Evolutionary conservation across 768 basidiomycete genomes (phyloP).

Genomic region (Leccinum incarnatum): DNA sequence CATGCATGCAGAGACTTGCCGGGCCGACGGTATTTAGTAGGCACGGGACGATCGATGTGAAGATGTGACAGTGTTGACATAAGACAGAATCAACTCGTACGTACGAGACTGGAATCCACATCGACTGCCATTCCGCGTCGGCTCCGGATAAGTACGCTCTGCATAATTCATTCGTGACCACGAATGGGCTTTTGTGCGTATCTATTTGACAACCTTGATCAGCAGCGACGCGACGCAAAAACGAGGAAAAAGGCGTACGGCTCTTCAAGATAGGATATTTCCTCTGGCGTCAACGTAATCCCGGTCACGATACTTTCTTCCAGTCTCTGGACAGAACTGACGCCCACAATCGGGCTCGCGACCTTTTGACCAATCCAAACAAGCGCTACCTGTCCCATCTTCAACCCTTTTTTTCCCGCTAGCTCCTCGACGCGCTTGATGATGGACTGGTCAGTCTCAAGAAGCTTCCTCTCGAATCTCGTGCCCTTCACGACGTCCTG

Average conservation of each 20-base stretch:
- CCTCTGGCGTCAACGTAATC: conserved; percentile 28
- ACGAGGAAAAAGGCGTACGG: conserved; percentile 17
- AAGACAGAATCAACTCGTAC: too few relatives aligned
- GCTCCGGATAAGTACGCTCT: too few relatives aligned
- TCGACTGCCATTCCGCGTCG: too few relatives aligned
- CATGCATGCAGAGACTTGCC: too few relatives aligned
- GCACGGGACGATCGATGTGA: too few relatives aligned
- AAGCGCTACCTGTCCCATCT: conserved; percentile 46
- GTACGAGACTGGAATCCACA: too few relatives aligned
- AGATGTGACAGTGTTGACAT: too few relatives aligned
- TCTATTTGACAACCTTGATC: background rate
- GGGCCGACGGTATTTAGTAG: too few relatives aligned
- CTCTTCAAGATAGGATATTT: conserved; percentile 31
- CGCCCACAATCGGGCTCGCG: conserved; percentile 44
- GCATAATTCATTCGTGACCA: conserved; percentile 9
- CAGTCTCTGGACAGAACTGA: conserved; percentile 32
- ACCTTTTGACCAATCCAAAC: conserved; percentile 43
- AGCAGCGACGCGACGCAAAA: background rate
- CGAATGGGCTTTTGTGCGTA: conserved; percentile 20
- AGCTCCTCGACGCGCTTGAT: conserved; percentile 41
- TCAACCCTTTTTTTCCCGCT: conserved; percentile 37
- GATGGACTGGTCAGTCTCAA: conserved; percentile 33
- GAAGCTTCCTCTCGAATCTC: conserved; percentile 19
- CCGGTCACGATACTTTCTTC: conserved; percentile 28
- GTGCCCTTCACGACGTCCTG: conserved; percentile 17